phyloP scores from a whole-genome alignment of 2,329 filamentous ascomycete genomes.

The Penicillium sp. region DNA sequence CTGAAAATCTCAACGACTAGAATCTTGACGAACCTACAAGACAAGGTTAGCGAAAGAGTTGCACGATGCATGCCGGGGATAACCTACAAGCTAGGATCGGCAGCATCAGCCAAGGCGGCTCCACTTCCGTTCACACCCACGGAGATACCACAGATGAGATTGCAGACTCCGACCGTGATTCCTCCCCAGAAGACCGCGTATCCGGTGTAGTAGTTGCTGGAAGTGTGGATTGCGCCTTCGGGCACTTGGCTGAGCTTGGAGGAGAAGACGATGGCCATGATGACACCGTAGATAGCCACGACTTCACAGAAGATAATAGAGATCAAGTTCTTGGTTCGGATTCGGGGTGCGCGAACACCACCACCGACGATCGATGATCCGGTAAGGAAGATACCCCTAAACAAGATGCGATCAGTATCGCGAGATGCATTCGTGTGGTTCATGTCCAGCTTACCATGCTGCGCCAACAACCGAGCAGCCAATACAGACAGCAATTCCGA shows the following conservation, averaged over 20 bases:
- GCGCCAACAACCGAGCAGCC: conserved; percentile 94
- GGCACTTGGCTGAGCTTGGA: conserved; percentile 73
- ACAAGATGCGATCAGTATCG: conserved; percentile 14
- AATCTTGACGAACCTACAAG: conserved; percentile 88
- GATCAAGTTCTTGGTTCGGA: conserved; percentile 99
- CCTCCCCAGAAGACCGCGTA: conserved; percentile 96
- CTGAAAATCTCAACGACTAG: conserved; percentile 99
- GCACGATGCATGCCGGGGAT: neutral
- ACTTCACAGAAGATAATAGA: conserved; percentile 99
- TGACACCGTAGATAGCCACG: conserved; percentile 99
- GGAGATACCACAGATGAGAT: conserved; percentile 91
- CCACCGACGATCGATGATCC: conserved; percentile 96
- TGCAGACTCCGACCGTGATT: conserved; percentile 91
- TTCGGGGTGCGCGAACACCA: conserved; percentile 93
- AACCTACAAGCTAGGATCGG: conserved; percentile 82
- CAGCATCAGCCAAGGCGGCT: conserved; percentile 92
- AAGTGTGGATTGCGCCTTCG: conserved; percentile 67
- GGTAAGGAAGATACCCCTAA: conserved; percentile 97
- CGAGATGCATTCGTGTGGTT: neutral
- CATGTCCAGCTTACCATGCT: conserved; percentile 70
- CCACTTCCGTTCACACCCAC: conserved; percentile 98
- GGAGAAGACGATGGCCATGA: conserved; percentile 99
- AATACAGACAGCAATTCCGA: conserved; percentile 93
- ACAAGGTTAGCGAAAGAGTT: conserved; percentile 3
- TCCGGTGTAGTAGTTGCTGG: conserved; percentile 87